These are phyloP conservation scores for Zelonia costaricensis DNA, from an alignment of 208 protist species.

Conservation along the genomic window DNA sequence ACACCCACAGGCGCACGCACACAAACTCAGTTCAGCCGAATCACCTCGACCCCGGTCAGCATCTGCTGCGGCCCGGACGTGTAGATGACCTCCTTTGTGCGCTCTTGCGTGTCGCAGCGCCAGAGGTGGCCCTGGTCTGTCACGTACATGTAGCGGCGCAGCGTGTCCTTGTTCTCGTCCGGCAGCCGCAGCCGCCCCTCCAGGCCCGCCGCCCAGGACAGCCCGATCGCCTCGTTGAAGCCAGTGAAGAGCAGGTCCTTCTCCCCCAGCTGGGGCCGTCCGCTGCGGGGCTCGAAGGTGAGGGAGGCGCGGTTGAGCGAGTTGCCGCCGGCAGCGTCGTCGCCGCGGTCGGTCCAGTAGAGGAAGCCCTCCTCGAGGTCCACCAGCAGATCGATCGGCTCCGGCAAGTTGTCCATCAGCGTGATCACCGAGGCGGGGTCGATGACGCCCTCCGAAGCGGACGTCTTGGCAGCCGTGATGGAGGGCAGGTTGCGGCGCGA, in stretches of 20 bases:
- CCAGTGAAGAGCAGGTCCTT: conserved; percentile 34
- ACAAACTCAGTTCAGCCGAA: conserved; percentile 16
- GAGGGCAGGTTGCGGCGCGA: conserved; percentile 29
- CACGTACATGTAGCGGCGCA: conserved; percentile 44
- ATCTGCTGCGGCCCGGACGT: conserved; percentile 1
- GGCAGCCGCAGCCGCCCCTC: conserved; percentile 1
- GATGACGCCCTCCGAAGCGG: conserved; percentile 34
- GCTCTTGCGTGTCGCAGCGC: conserved; percentile 27
- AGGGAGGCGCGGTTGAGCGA: conserved; percentile 35
- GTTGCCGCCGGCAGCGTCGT: conserved; percentile 33
- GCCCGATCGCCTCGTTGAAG: conserved; percentile 43
- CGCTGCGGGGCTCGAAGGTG: conserved; percentile 18
- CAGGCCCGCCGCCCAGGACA: conserved; percentile 39
- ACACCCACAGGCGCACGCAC: neutral
- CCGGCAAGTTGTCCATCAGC: conserved; percentile 31
- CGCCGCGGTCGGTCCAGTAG: conserved; percentile 55
- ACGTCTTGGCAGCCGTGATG: conserved; percentile 9
- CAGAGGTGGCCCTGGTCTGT: conserved; percentile 34
- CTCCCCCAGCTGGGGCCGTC: conserved; percentile 22
- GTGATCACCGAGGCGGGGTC: conserved; percentile 24
- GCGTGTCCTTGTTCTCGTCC: conserved; percentile 12
- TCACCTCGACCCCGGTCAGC: conserved; percentile 38
- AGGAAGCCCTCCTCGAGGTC: conserved; percentile 31
- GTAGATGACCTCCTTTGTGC: conserved; percentile 36
- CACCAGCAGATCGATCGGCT: conserved; percentile 47